Conservation (phyloP, 1,284 basidiomycete species). For the Kwoniella shivajii region DNA sequence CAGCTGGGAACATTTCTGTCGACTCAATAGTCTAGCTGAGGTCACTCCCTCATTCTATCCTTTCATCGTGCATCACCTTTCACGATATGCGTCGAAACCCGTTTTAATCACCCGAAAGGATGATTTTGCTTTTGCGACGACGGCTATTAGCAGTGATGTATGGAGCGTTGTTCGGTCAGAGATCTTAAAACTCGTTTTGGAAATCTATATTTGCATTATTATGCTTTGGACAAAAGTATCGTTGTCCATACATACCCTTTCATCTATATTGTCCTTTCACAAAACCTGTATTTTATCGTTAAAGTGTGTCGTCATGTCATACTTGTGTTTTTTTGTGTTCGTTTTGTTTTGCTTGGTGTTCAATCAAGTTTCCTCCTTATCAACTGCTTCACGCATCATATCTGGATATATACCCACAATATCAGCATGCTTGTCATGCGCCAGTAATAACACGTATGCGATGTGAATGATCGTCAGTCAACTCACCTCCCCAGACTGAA, state of each 20-base stretch:
- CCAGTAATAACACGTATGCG: too few relatives aligned
- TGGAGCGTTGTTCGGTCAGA: too few relatives aligned
- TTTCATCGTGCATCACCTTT: too few relatives aligned
- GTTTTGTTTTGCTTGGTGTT: neutral
- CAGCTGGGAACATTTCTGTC: neutral
- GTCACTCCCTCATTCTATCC: neutral
- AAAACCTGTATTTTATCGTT: neutral
- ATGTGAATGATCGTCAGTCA: neutral
- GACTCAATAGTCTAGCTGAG: neutral
- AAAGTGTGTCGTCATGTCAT: conserved; percentile 1
- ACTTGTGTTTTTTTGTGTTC: neutral
- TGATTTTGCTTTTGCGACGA: too few relatives aligned
- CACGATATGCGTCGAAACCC: too few relatives aligned
- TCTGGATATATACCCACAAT: too few relatives aligned
- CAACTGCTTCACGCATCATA: conserved; percentile 53
- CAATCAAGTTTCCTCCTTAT: conserved; percentile 31
- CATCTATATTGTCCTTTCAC: neutral
- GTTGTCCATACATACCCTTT: neutral
- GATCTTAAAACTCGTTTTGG: too few relatives aligned
- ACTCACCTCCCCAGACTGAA: conserved; percentile 51
- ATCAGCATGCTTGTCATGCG: too few relatives aligned
- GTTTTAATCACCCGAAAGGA: too few relatives aligned
- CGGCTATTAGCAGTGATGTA: too few relatives aligned
- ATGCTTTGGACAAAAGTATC: too few relatives aligned
- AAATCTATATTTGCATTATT: too few relatives aligned